Base-by-base conservation (phyloP, 2,329 filamentous ascomycete genomes). In the Pyricularia grisea region DNA sequence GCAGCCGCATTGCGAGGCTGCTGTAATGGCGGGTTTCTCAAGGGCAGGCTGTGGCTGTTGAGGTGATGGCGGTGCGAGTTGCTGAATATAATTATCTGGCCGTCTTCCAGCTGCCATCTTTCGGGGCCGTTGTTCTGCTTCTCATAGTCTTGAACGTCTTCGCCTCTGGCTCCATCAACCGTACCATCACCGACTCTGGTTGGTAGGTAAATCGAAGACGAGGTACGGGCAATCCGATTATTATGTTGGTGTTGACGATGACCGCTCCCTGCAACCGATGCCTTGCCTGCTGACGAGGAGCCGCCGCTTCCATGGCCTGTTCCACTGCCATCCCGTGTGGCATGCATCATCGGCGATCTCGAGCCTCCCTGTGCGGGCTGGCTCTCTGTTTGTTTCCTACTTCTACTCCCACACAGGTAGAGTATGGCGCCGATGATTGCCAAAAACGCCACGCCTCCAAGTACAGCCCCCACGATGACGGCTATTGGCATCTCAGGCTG, bases 141-240 rank as follows among this genome's bases (percentile, higher is more conserved):
- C 31, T 42, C 31, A 2, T 28, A 14, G 30, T 33, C 31, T 12
- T 60, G 55, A 10, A 11, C 31, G n/a, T 31, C 23, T 17, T 10
- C 65, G 65, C 31, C 65, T 7, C 23, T 31, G 9, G 20, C 11
- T 31, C 65, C 31, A 23, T 33, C 36, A 20, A 27, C n/a, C 7
- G 28, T 36, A 17, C 50, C 25, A 27, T 25, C 4, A 10, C 58
- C 67, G 25, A 17, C 67, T 55, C 66, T 42, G 10, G 67, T 68
- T 25, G 67, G 67, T 7, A 63, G 50, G 55, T 61, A 68, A 12
- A 58, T 68, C 67, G 33, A 36, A 30, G 67, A 68, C 10, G 67
- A 68, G 4, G 30, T 68, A 30, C 67, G 67, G 50, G 33, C 55
- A n/a, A 61, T 30, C 28, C 31, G 5, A 42, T 17, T 25, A 27